phyloP scores from a whole-genome alignment of 148 eudicot genomes.

The Tetragonia tetragonoides region DNA sequence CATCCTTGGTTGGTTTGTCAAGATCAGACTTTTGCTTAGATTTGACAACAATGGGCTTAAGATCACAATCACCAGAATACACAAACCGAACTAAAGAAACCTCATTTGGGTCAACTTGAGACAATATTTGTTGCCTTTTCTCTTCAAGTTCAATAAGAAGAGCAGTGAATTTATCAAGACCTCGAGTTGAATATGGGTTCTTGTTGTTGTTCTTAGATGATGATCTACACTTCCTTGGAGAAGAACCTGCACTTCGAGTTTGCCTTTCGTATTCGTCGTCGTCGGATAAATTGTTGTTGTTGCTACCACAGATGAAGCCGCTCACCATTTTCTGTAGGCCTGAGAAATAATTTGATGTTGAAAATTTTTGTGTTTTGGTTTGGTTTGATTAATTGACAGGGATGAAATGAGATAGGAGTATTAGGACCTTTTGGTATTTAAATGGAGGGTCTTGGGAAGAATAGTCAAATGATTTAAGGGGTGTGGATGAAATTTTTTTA shows the following conservation, averaged over 20 bases:
- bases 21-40: neutral
- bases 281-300: slow-evolving; percentile 16
- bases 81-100: slow-evolving; percentile 31
- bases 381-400: neutral
- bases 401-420: neutral
- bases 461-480: slow-evolving; percentile 14
- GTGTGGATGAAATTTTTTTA: slow-evolving; percentile 5
- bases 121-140: slow-evolving; percentile 27
- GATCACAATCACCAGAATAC: slow-evolving; percentile 18
- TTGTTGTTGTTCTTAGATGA: slow-evolving; percentile 12
- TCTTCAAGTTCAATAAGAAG: slow-evolving; percentile 33
- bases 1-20: too few species aligned
- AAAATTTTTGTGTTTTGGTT: neutral
- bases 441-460: neutral
- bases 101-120: slow-evolving; percentile 26
- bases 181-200: slow-evolving; percentile 42
- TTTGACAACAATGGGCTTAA: slow-evolving; percentile 38
- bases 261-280: slow-evolving; percentile 22
- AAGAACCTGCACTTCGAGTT: slow-evolving; percentile 27
- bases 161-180: slow-evolving; percentile 34
- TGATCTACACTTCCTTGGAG: slow-evolving; percentile 22
- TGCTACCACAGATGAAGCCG: slow-evolving; percentile 33
- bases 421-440: slow-evolving; percentile 1
- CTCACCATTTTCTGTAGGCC: slow-evolving; percentile 24
- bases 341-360: neutral